Evolutionary conservation across 257 asterid species (phyloP).

Genomic region (Nicotiana tabacum): DNA sequence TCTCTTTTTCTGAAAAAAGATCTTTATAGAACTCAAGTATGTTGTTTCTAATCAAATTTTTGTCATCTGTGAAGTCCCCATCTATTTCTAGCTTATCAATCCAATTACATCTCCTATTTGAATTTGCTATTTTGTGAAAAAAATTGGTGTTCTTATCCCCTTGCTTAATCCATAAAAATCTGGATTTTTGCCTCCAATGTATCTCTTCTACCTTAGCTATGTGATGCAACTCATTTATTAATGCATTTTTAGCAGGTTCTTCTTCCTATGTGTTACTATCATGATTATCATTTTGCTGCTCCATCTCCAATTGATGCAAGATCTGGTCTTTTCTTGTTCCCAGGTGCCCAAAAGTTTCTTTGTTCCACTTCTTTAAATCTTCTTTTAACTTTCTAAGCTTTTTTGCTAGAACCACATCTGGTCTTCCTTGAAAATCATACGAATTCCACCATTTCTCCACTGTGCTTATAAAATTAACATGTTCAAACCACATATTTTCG

Average conservation of each 20-base stretch:
- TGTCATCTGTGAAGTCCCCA: not conserved
- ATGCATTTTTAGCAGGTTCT: not conserved
- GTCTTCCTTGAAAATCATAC: not conserved
- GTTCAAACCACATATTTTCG: not conserved
- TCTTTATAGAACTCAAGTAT: not conserved
- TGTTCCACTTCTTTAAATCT: not conserved
- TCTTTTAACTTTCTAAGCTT: not conserved
- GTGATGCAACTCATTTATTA: too few species aligned
- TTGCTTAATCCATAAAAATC: not conserved
- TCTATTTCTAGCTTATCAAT: not conserved
- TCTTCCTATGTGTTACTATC: not conserved
- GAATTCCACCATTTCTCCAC: not conserved
- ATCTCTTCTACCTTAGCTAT: not conserved
- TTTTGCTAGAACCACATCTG: not conserved
- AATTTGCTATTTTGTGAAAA: not conserved
- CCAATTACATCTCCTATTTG: not conserved
- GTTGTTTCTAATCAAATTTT: not conserved
- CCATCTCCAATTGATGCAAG: too few species aligned
- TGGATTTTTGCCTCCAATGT: not conserved
- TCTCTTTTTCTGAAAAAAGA: not conserved
- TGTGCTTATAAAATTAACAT: not conserved
- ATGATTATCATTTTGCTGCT: too few species aligned
- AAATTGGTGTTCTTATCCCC: not conserved
- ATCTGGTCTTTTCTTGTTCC: not conserved
- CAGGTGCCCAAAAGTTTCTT: not conserved